Percentiles rank a stretch among this genome's conserved stretches.
Conservation (phyloP, 2,329 filamentous ascomycete genomes). For the Meredithiella fracta region DNA sequence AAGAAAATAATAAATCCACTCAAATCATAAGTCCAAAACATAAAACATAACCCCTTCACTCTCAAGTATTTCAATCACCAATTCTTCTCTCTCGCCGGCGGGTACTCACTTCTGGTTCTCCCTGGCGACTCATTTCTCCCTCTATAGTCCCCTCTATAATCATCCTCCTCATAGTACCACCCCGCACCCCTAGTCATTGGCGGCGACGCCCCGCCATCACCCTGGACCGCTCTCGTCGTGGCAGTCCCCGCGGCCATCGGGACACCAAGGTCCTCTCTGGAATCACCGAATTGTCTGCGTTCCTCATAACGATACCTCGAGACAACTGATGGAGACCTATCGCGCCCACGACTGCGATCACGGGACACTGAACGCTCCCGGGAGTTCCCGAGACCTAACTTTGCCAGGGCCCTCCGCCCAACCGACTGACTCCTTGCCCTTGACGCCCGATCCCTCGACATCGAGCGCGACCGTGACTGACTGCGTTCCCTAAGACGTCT, state of each 20-base stretch:
- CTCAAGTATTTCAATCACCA: background rate
- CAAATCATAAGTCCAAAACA: background rate
- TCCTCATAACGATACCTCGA: background rate
- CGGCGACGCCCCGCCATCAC: background rate
- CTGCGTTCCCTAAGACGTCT: constrained; percentile 24
- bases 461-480: constrained; percentile 27
- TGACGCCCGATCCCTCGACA: constrained; percentile 11
- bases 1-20: background rate
- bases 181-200: constrained; percentile 11
- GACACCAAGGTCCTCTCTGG: background rate
- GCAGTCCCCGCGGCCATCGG: background rate
- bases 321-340: background rate
- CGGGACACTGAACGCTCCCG: background rate
- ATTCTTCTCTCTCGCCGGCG: background rate
- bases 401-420: constrained; percentile 44
- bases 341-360: background rate
- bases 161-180: constrained; percentile 21
- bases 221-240: constrained; percentile 11
- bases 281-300: background rate
- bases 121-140: constrained; percentile 27
- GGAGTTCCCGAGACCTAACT: constrained; percentile 38
- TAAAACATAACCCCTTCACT: background rate
- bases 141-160: constrained; percentile 15
- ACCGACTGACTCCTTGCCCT: constrained; percentile 19
- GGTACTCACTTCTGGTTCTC: constrained; percentile 20